A percentile compares a stretch with the other conserved stretches of the same genome.
Conservation (phyloP, 495 filamentous ascomycete genomes). For the Lepraria neglecta region DNA sequence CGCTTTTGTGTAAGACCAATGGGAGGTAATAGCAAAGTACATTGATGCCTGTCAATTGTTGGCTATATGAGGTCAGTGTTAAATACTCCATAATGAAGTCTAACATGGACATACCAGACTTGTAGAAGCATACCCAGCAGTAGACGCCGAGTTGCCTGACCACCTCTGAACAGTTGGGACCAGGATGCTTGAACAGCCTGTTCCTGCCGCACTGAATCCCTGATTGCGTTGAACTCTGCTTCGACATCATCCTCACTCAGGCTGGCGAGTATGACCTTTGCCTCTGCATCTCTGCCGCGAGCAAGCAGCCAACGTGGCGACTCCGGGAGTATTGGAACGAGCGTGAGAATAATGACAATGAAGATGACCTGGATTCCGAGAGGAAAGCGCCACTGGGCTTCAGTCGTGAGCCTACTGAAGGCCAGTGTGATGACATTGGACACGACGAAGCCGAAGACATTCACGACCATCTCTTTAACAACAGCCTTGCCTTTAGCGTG, state of each 20-base stretch:
- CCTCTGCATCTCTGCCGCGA: constrained; percentile 33
- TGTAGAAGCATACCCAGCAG: constrained; percentile 23
- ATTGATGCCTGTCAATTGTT: constrained; percentile 54
- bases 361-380: constrained; percentile 44
- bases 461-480: constrained; percentile 27
- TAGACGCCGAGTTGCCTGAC: constrained; percentile 19
- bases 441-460: constrained; percentile 23
- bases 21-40: constrained; percentile 57
- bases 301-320: constrained; percentile 47
- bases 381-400: constrained; percentile 46
- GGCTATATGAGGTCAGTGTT: not conserved
- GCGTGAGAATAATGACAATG: constrained; percentile 35
- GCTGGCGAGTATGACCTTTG: constrained; percentile 33
- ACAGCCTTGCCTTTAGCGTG: constrained; percentile 23
- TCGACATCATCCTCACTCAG: constrained; percentile 35
- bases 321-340: constrained; percentile 46
- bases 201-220: constrained; percentile 22
- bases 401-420: constrained; percentile 25
- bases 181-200: constrained; percentile 21
- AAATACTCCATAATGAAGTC: not conserved
- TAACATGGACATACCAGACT: constrained; percentile 10
- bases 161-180: constrained; percentile 21
- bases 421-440: constrained; percentile 23
- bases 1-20: constrained; percentile 53
- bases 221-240: constrained; percentile 41